Evolutionary conservation across 2,329 filamentous ascomycete species (phyloP), one percentile per base, ranked within the genome.

Genomic region (Fusarium foetens): DNA sequence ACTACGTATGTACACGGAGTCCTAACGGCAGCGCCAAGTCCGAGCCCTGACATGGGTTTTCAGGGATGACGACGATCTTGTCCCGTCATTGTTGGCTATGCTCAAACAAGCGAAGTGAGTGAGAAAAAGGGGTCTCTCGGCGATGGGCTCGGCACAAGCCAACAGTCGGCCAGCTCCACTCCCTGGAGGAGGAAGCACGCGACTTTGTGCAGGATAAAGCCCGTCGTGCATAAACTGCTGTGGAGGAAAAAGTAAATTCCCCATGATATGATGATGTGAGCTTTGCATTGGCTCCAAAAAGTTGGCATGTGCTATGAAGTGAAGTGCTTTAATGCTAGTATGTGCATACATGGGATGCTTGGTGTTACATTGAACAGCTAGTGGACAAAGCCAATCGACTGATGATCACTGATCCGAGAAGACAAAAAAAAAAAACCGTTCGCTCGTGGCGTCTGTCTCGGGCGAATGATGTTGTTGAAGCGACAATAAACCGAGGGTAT

Each of bases 161-260:
- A 63, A 36, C 54, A 58, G 36, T 63, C 63, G 51, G 52, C 53
- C 48, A 60, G 60, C 70, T 69, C 72, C 72, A 75, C 67, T 52
- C 14, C 42, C 29, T 31, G 31, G 55, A 25, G 54, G 33, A 53
- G 38, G 42, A 61, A 65, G 72, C 74, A 76, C 74, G 74, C 74
- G 74, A 75, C 72, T 73, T 72, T 68, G 66, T 75, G 62, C 70
- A 75, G 63, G 52, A 68, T 52, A 60, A 74, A 61, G 63, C 53
- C 61, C 48, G 57, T 61, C 17, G 49, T 71, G 71, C 73, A 76
- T 70, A 72, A 71, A 29, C 49, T 55, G 42, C 41, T 70, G 59
- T 54, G 68, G 67, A 51, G 55, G 64, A 57, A 71, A 54, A 71
- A 62, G 63, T 53, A 68, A 72, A 54, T 46, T 54, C 63, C 59